Evolutionary conservation across 2,329 filamentous ascomycete genomes (phyloP), one percentile per base, ranked within the genome.

Genomic region (Pseudopyricularia javanii): DNA sequence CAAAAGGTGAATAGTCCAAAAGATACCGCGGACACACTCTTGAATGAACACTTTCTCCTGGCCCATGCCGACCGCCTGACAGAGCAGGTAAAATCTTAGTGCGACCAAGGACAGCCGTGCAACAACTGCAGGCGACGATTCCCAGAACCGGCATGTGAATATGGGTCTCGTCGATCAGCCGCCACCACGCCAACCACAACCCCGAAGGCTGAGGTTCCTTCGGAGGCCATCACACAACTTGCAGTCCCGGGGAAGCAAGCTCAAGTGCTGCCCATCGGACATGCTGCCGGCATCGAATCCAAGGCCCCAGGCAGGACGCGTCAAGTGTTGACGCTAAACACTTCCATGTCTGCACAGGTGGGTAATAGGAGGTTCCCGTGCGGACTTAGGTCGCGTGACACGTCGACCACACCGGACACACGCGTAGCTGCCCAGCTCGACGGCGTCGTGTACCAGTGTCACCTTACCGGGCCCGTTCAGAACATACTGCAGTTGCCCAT

Each of bases 71-170:
- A 20, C 40, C 4, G 24, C 40, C 40, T 45, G 40, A 45, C 40
- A 45, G 7, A 22, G 11, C 40, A 45, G 40, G 22, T 24, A 45
- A 40, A 17, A 17, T 24, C 6, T 45, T 45, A 45, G 73, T 76
- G 73, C 59, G 71, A 74, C 55, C 70, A 73, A 57, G 66, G 69
- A 26, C 70, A 73, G 24, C 73, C 73, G 11, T 75, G 73, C 60
- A 68, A 67, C 34, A 72, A 75, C 56, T 76, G 73, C 57, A 64
- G 66, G 35, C 67, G 73, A 20, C 66, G 73, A n/a, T 75, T 72
- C 56, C 73, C 73, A 0, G 69, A 69, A 50, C 71, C 72, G 1
- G 60, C 64, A 12, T 76, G 73, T 57, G 66, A 72, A 52, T 76
- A 76, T 47, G 51, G 51, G 8, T 37, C 55, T 6, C 34, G 54